phyloP scores from a whole-genome alignment of 1,139 yeast species.

The Geotrichum cucujoidarum region DNA sequence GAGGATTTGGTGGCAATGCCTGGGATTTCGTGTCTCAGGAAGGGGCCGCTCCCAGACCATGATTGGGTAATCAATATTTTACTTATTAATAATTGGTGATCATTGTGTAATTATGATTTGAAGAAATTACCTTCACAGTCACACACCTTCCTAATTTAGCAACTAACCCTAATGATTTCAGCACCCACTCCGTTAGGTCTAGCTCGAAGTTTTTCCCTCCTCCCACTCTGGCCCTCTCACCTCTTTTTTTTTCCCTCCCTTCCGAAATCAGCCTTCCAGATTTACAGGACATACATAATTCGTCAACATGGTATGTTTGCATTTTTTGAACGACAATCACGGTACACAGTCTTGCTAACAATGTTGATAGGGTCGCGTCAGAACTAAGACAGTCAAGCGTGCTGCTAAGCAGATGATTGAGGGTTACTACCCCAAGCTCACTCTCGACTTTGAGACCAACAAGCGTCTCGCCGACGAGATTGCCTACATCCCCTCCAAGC shows the following conservation, averaged over 20 bases:
- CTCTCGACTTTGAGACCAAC: constrained; percentile 99
- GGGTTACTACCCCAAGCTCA: constrained; percentile 99
- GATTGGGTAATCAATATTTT: too few relatives aligned
- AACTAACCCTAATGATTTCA: not conserved
- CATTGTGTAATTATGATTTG: too few relatives aligned
- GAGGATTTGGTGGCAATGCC: too few relatives aligned
- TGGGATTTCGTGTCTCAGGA: too few relatives aligned
- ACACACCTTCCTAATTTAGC: constrained; percentile 35
- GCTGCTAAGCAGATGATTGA: constrained; percentile 99
- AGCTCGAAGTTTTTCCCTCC: too few relatives aligned
- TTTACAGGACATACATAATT: constrained; percentile 13
- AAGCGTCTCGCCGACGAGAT: constrained; percentile 98
- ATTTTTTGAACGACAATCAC: too few relatives aligned
- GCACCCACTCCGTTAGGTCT: too few relatives aligned
- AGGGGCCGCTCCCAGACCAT: too few relatives aligned
- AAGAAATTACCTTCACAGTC: constrained; percentile 32
- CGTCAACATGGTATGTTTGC: constrained; percentile 19
- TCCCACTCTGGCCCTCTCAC: not conserved
- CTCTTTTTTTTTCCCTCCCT: constrained; percentile 3
- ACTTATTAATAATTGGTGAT: too few relatives aligned
- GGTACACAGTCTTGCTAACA: not conserved
- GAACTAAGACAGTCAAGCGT: constrained; percentile 99
- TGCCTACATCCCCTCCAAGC: constrained; percentile 98
- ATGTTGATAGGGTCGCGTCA: constrained; percentile 32
- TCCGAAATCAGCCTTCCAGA: constrained; percentile 3